Percentiles rank a stretch among this genome's conserved stretches.
Evolutionary conservation across 352 stramenopile genomes (phyloP).

Genomic region (Pythium vanterpoolii): DNA sequence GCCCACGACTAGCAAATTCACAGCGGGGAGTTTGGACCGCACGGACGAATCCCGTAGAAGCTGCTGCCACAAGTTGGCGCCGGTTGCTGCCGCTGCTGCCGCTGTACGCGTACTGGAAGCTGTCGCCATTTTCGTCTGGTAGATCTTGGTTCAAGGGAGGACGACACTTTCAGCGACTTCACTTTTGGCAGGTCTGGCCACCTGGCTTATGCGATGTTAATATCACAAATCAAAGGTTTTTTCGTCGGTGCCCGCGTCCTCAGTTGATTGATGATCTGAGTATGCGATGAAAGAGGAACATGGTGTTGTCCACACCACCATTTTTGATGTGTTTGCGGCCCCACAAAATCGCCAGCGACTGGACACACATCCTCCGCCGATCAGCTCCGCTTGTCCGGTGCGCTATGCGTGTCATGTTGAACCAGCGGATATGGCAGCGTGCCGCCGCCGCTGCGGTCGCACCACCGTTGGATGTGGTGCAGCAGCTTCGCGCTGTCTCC

Average conservation of each 20-base stretch:
- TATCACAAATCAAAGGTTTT: not conserved
- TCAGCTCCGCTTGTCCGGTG: not conserved
- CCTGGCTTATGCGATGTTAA: not conserved
- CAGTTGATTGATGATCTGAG: not conserved
- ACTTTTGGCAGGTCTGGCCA: not conserved
- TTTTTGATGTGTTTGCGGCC: not conserved
- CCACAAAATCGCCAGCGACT: constrained; percentile 7
- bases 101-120: constrained; percentile 4
- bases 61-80: constrained; percentile 75
- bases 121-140: constrained; percentile 1
- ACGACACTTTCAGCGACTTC: not conserved
- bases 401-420: constrained; percentile 23
- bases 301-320: constrained; percentile 3
- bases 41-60: constrained; percentile 81
- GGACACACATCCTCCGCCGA: constrained; percentile 6
- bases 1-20: constrained; percentile 67
- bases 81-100: not conserved
- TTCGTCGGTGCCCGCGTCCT: not conserved
- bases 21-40: constrained; percentile 62
- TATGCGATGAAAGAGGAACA: not conserved
- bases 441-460: not conserved
- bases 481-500: not conserved
- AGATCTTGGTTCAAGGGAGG: not conserved
- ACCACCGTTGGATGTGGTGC: not conserved
- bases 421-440: constrained; percentile 25